Evolutionary conservation across 2,329 filamentous ascomycete species (phyloP), one percentile per base, ranked within the genome.

Genomic region (Xylariaceae sp.): DNA sequence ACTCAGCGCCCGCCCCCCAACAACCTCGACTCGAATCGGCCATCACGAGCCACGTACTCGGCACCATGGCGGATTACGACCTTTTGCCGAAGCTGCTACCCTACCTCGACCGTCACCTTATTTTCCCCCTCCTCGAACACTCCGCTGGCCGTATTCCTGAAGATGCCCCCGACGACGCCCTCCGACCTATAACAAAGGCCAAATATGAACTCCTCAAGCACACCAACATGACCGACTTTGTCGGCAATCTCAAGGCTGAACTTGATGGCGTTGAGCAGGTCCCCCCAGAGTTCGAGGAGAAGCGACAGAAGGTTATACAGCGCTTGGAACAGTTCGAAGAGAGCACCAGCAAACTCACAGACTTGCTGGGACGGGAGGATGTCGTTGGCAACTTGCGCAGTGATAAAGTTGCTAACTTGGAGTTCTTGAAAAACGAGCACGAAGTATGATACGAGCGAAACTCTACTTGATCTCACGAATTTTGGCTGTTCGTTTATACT

Each of bases 171-270:
- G 76, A 77, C 59, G 74, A 70, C 40, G 74, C 80, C 73, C 74
- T 81, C 53, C 79, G 79, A 67, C 86, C 91, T 72, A 86, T 95
- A 66, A 86, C 87, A 60, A 84, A 88, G 70, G 85, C 91, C 66
- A 96, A 96, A 75, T 96, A 92, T 73, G 87, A 92, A 75, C 85
- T 99, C 56, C 84, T 99, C 65, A 92, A 95, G 78, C 86, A 91
- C 73, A 97, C 94, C 68, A 96, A 97, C 80, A 99, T 99, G 94
- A 94, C 88, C 68, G 94, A 99, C 75, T 99, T 95, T 72, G 89
- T 97, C 52, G 91, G 91, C 69, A 88, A 87, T 68, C 78, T 99
- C 64, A 90, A 95, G 80, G 88, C 88, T 71, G 88, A 96, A 69
- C 84, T 99, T 63, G 85, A 97, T 77, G 81, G 86, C 65, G 83